Conservation (phyloP, 228 moss, liverwort and hornwort species). For the Sphagnum magellanicum region DNA sequence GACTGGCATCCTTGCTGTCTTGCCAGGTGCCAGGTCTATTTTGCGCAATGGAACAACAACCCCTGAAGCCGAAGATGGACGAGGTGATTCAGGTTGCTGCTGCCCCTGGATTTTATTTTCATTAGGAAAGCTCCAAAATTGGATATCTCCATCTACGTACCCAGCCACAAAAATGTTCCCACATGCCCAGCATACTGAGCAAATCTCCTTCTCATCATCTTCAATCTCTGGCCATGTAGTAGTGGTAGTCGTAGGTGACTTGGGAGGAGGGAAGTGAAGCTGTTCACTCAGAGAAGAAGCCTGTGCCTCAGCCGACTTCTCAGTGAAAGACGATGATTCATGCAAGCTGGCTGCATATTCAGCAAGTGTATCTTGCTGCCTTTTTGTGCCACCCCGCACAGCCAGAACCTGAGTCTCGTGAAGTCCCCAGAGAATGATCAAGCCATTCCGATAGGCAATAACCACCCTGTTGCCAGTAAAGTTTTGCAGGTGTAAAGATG, state of each 20-base stretch:
- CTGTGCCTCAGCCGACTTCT: slow-evolving; percentile 59
- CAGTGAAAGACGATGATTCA: slow-evolving; percentile 45
- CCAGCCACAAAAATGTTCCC: slow-evolving; percentile 73
- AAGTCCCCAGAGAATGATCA: slow-evolving; percentile 83
- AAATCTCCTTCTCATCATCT: slow-evolving; percentile 85
- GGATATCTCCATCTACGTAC: slow-evolving; percentile 84
- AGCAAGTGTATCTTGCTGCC: slow-evolving; percentile 53
- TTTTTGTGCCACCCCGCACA: slow-evolving; percentile 84
- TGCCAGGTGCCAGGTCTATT: slow-evolving; percentile 72
- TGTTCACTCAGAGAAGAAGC: slow-evolving; percentile 54
- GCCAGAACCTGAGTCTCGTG: slow-evolving; percentile 80
- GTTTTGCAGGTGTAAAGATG: no score
- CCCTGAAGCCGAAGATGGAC: slow-evolving; percentile 46
- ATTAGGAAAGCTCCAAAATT: slow-evolving; percentile 72
- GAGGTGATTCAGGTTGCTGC: slow-evolving; percentile 32
- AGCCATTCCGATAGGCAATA: slow-evolving; percentile 84
- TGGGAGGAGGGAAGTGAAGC: slow-evolving; percentile 29
- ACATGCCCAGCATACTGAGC: slow-evolving; percentile 84
- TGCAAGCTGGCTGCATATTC: slow-evolving; percentile 48
- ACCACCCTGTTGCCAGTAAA: slow-evolving; percentile 57
- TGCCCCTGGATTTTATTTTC: slow-evolving; percentile 57
- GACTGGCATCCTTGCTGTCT: slow-evolving; percentile 83
- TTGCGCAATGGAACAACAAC: slow-evolving; percentile 27
- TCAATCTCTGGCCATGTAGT: slow-evolving; percentile 41
- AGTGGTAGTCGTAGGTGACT: slow-evolving; percentile 13